A percentile compares a stretch with the other conserved stretches of the same genome.
Conservation (phyloP, 495 filamentous ascomycete genomes). For the Trichoderma gamsii region DNA sequence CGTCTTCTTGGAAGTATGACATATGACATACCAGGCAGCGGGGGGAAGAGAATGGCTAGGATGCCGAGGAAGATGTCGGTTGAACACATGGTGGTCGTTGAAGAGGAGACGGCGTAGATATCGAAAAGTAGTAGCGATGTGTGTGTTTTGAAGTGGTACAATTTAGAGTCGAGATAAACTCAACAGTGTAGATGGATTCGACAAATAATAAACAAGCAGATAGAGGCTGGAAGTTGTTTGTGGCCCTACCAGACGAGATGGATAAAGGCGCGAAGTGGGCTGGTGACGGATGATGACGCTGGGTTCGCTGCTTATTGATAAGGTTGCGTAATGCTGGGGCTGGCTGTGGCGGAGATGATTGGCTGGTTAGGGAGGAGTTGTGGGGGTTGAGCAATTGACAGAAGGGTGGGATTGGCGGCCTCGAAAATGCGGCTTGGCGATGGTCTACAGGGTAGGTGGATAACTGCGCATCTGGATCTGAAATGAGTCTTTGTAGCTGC, state of each 20-base stretch:
- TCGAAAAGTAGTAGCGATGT: neutral
- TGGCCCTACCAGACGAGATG: neutral
- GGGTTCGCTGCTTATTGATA: neutral
- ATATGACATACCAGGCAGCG: constrained; percentile 67
- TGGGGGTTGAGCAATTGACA: neutral
- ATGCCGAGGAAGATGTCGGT: constrained; percentile 82
- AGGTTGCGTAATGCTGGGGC: constrained; percentile 12
- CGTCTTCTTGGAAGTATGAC: neutral
- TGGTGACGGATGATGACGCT: constrained; percentile 10
- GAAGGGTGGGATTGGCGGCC: neutral
- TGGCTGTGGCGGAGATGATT: neutral
- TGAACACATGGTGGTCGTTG: constrained; percentile 47
- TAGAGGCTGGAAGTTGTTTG: neutral
- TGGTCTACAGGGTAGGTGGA: neutral
- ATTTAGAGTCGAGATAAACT: too few species aligned
- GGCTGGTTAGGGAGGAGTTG: neutral
- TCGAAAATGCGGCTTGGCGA: neutral
- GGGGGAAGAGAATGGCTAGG: constrained; percentile 88
- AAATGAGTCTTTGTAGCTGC: too few species aligned
- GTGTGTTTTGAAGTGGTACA: too few species aligned
- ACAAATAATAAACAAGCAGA: too few species aligned
- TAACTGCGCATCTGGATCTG: neutral
- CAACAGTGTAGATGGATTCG: too few species aligned
- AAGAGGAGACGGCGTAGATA: neutral
- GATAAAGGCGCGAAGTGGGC: neutral